phyloP scores from a whole-genome alignment of 1,139 yeast species.

The Yamadazyma triangularis region DNA sequence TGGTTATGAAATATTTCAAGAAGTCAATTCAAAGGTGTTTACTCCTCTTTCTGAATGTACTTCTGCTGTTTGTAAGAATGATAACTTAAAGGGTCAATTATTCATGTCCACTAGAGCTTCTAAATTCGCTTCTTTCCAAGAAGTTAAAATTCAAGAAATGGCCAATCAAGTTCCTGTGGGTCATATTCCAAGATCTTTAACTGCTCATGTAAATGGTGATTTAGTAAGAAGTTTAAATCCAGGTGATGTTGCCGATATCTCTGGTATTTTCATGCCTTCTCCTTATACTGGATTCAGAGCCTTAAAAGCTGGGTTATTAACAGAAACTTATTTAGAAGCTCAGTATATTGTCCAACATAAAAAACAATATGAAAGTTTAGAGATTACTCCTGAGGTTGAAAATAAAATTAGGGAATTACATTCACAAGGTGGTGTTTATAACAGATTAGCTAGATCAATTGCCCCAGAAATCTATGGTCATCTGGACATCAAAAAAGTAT shows the following conservation, averaged over 20 bases:
- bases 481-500: constrained; percentile 86
- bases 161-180: constrained; percentile 98
- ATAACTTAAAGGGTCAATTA: constrained; percentile 82
- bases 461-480: constrained; percentile 99
- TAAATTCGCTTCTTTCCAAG: constrained; percentile 92
- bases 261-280: constrained; percentile 89
- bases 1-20: constrained; percentile 96
- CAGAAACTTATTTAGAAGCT: constrained; percentile 91
- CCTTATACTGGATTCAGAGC: constrained; percentile 97
- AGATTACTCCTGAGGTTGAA: constrained; percentile 54
- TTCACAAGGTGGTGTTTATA: constrained; percentile 66
- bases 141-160: constrained; percentile 89
- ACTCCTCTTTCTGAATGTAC: constrained; percentile 85
- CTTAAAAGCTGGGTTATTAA: constrained; percentile 82
- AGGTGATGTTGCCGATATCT: constrained; percentile 89
- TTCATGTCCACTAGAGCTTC: constrained; percentile 95
- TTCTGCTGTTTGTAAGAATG: constrained; percentile 71
- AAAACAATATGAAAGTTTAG: constrained; percentile 72
- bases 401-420: constrained; percentile 49
- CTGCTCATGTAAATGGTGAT: constrained; percentile 85
- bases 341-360: constrained; percentile 85
- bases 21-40: constrained; percentile 78
- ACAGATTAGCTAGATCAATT: constrained; percentile 77
- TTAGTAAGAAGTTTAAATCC: constrained; percentile 85
- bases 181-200: constrained; percentile 86